Evolutionary conservation across 805 yeast species (phyloP).

Genomic region (Debaryomyces hansenii): DNA sequence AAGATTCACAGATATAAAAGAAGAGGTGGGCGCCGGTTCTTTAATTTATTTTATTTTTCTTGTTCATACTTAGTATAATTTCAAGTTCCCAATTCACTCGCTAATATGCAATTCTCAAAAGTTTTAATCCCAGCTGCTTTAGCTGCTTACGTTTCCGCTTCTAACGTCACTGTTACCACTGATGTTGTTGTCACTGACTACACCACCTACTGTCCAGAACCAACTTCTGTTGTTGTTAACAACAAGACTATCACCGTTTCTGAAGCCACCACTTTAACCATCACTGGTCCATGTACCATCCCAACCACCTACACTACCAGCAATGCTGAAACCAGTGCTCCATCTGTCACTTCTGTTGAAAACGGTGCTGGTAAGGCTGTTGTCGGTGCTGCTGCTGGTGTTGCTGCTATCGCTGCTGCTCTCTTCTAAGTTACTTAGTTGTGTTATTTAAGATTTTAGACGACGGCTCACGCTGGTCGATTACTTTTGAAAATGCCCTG

Average conservation of each 20-base stretch:
- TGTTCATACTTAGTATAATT: background rate
- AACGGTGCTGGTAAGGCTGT: slow-evolving; percentile 45
- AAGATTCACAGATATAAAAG: background rate
- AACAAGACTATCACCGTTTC: slow-evolving; percentile 73
- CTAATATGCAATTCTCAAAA: slow-evolving; percentile 38
- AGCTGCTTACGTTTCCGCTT: slow-evolving; percentile 44
- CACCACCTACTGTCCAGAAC: slow-evolving; percentile 77
- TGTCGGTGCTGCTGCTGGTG: slow-evolving; percentile 52
- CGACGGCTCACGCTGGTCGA: too few species aligned
- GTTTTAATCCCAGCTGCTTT: slow-evolving; percentile 39
- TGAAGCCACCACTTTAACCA: slow-evolving; percentile 76
- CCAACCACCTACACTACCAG: slow-evolving; percentile 42
- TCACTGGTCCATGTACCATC: slow-evolving; percentile 85
- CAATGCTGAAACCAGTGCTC: slow-evolving; percentile 20
- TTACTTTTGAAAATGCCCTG: too few species aligned
- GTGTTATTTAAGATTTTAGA: background rate
- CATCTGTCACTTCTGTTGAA: slow-evolving; percentile 26
- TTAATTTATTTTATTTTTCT: slow-evolving; percentile 1
- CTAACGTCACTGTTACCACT: slow-evolving; percentile 49
- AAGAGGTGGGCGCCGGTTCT: background rate
- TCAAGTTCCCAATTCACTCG: slow-evolving; percentile 17
- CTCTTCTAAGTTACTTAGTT: slow-evolving; percentile 33
- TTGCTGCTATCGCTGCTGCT: slow-evolving; percentile 51
- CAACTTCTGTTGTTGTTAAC: slow-evolving; percentile 68
- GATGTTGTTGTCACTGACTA: slow-evolving; percentile 62